phyloP scores from a whole-genome alignment of 306 rosid genomes.

The Ziziphus jujuba region DNA sequence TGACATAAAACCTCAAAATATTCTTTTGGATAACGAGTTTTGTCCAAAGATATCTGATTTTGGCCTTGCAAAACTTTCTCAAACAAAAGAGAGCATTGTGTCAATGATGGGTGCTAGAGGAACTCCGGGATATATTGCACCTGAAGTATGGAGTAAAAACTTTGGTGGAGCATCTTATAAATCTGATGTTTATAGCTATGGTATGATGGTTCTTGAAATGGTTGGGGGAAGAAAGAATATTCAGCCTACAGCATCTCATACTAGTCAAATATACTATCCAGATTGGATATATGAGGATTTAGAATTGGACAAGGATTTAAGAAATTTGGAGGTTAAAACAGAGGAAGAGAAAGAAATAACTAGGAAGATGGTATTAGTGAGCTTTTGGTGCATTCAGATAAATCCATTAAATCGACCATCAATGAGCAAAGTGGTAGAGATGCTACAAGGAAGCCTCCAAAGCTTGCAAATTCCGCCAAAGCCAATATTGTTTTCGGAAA shows the following conservation, averaged over 20 bases:
- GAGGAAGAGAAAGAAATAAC: too few species aligned
- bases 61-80: background rate
- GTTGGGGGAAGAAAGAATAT: conserved; percentile 1
- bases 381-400: too few species aligned
- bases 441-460: background rate
- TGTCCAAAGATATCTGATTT: conserved; percentile 5
- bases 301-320: background rate
- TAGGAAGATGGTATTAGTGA: too few species aligned
- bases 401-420: background rate
- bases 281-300: background rate
- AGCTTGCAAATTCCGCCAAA: background rate
- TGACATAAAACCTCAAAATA: conserved; percentile 24
- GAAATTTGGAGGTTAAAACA: too few species aligned
- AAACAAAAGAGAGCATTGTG: background rate
- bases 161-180: too few species aligned
- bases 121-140: conserved; percentile 14
- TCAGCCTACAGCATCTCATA: background rate
- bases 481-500: background rate
- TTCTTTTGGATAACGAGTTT: conserved; percentile 1
- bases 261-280: conserved; percentile 4
- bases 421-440: background rate
- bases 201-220: too few species aligned
- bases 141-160: conserved; percentile 6
- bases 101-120: conserved; percentile 4
- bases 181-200: too few species aligned